A percentile compares a stretch with the other conserved stretches of the same genome.
Conservation (phyloP, 768 basidiomycete genomes). For the Termitomyces sp. region DNA sequence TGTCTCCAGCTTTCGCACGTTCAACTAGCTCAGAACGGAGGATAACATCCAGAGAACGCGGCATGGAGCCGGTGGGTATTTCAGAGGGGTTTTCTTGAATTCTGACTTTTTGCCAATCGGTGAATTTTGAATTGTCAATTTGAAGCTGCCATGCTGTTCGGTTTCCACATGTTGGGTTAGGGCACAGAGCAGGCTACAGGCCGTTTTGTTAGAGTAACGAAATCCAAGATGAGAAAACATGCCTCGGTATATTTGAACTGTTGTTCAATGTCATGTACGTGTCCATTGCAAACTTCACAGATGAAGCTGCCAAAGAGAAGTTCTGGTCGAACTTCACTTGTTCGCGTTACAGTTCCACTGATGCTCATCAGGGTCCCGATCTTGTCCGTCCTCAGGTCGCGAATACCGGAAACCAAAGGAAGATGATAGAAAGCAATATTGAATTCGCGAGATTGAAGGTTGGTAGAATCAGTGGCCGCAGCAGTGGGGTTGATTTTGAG, state of each 20-base stretch:
- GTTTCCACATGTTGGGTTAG: conserved; percentile 92
- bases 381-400: conserved; percentile 86
- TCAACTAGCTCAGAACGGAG: conserved; percentile 94
- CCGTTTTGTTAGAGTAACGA: neutral
- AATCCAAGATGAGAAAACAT: conserved; percentile 2
- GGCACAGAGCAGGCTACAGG: conserved; percentile 82
- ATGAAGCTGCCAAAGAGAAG: conserved; percentile 89
- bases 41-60: conserved; percentile 93
- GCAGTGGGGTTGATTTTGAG: conserved; percentile 90
- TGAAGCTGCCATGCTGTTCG: conserved; percentile 88
- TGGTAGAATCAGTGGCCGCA: conserved; percentile 80
- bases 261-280: conserved; percentile 92
- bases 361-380: conserved; percentile 95
- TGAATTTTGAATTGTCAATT: conserved; percentile 94
- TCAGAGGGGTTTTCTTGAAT: conserved; percentile 99
- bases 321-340: conserved; percentile 96
- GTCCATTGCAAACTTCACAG: conserved; percentile 82
- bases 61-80: conserved; percentile 98
- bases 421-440: conserved; percentile 93
- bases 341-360: conserved; percentile 95
- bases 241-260: conserved; percentile 99
- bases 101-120: conserved; percentile 98
- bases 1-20: conserved; percentile 98
- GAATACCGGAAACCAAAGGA: conserved; percentile 90
- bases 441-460: conserved; percentile 90